Base-by-base conservation (phyloP, 1,139 yeast species). In the Eremothecium coryli region DNA sequence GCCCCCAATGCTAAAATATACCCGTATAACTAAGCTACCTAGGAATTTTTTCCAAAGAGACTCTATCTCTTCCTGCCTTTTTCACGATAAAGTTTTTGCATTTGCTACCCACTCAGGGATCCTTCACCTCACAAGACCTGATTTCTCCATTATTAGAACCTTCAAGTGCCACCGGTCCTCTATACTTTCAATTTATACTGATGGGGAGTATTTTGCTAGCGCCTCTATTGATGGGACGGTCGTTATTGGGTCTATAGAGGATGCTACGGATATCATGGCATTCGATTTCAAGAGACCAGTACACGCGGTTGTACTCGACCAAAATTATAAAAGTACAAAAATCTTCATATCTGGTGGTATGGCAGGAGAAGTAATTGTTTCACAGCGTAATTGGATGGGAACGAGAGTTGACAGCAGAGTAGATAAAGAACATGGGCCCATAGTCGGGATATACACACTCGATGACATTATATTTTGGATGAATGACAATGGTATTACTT, bases 171-270 rank as follows among this genome's bases (percentile, higher is more conserved):
- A 93, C 48, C 65, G 84, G 31, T 90, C 97, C 0, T 84, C 95
- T 0, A 73, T 90, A 2, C 61, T 88, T 27, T 73, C 85, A 0
- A 62, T 77, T 2, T 73, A 77, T 38, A 71, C 82, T 0, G 94
- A 85, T 49, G 93, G 93, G 0, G 58, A 60, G 9, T 76, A 68
- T 48, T 73, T 88, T 45, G 93, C 88, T 0, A 78, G 93, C 0
- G 95, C 88, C 0, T 85, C 96, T 0, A 79, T 88, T 66, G 97
- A 90, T 53, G 97, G 98, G 0, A 82, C 95, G 0, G 81, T 88
- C 0, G 86, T 84, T 0, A 72, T 88, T 8, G 93, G 95, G 0
- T 71, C 88, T 0, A 63, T 82, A 0, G 42, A 45, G 2, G 85
- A 80, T 40, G 73, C 71, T 13, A 63, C 67, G 18, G 93, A 80